phyloP scores from a whole-genome alignment of 805 yeast species.

The Candida silvatica region DNA sequence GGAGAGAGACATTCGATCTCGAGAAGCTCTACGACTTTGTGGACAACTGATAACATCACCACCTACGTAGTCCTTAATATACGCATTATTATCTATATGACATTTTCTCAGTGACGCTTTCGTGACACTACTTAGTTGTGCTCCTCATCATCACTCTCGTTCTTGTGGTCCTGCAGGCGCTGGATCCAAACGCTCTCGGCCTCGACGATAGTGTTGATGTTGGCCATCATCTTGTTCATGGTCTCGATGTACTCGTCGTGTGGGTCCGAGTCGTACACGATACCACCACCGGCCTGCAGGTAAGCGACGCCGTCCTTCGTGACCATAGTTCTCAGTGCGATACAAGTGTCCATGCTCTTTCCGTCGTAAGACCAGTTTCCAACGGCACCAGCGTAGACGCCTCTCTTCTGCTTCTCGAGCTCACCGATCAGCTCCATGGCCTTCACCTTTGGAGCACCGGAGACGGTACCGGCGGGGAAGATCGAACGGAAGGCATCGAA shows the following conservation, averaged over 20 bases:
- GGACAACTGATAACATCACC: constrained; percentile 11
- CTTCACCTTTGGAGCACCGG: constrained; percentile 96
- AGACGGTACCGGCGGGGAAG: constrained; percentile 98
- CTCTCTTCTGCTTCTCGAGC: constrained; percentile 85
- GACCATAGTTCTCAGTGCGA: constrained; percentile 96
- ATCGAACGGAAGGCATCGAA: constrained; percentile 97
- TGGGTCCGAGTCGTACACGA: constrained; percentile 91
- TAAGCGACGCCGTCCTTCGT: constrained; percentile 85
- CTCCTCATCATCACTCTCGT: constrained; percentile 3
- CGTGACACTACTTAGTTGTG: background rate
- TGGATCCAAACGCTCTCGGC: constrained; percentile 53
- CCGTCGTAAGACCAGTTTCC: constrained; percentile 98
- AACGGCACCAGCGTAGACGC: constrained; percentile 98
- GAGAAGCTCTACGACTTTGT: constrained; percentile 46
- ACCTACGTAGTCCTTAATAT: background rate
- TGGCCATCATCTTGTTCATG: constrained; percentile 94
- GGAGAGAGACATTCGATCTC: constrained; percentile 57
- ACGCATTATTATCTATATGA: background rate
- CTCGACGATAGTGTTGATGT: constrained; percentile 80
- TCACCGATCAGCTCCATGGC: constrained; percentile 95
- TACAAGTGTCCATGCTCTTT: constrained; percentile 94
- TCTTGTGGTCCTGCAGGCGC: constrained; percentile 1
- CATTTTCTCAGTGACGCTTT: background rate
- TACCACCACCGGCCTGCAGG: constrained; percentile 98
- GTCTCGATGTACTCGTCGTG: constrained; percentile 94